Conservation (phyloP, 2,329 filamentous ascomycete species). For the Ophiostoma tasmaniense region DNA sequence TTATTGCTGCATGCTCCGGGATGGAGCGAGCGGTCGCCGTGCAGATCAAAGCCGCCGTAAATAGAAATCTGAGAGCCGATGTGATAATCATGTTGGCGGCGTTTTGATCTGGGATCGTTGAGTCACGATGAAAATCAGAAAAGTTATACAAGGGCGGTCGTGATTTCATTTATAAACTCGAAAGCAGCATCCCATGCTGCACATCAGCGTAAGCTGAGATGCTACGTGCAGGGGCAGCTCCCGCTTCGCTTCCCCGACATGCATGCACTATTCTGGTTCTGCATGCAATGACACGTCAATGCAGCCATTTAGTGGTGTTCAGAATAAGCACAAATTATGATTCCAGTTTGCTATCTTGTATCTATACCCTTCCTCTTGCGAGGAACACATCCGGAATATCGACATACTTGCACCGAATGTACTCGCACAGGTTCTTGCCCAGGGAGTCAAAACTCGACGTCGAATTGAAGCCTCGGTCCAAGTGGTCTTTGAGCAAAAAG, state of each 20-base stretch:
- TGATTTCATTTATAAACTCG: background rate
- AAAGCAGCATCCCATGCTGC: background rate
- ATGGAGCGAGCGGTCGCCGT: background rate
- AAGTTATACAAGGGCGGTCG: too few relatives aligned
- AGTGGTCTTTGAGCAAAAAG: constrained; percentile 22
- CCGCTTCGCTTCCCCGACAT: background rate
- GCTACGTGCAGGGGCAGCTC: background rate
- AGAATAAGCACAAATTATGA: background rate
- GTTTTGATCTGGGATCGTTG: background rate
- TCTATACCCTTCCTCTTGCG: constrained; percentile 9
- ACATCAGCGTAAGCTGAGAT: background rate
- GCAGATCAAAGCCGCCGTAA: background rate
- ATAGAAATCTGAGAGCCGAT: background rate
- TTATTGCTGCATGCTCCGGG: background rate
- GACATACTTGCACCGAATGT: constrained; percentile 32
- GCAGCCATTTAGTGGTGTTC: background rate
- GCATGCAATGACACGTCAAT: background rate
- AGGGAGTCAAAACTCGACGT: constrained; percentile 15
- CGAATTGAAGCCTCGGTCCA: constrained; percentile 27
- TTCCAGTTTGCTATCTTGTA: background rate
- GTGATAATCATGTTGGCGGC: background rate
- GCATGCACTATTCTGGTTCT: background rate
- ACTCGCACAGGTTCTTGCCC: constrained; percentile 18
- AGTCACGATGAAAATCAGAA: too few relatives aligned
- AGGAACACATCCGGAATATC: constrained; percentile 37